Percentiles rank a stretch among this genome's conserved stretches.
These are phyloP conservation scores for Ascochyta pisi DNA, from an alignment of 2,329 filamentous ascomycete genomes.

Conservation along the genomic window DNA sequence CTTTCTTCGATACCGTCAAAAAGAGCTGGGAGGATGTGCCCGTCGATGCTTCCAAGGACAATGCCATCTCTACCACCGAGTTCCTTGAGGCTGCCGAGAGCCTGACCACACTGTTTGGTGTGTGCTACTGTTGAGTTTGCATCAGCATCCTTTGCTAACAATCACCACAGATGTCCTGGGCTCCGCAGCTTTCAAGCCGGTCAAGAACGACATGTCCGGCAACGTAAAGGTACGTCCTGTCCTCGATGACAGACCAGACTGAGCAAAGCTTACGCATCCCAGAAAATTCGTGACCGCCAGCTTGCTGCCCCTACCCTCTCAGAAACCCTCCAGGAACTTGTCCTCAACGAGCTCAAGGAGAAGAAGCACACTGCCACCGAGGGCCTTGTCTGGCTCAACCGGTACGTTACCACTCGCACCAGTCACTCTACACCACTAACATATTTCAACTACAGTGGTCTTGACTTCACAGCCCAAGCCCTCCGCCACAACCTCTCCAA, in stretches of 20 bases:
- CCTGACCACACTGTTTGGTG: constrained; percentile 86
- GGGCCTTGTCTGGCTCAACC: constrained; percentile 87
- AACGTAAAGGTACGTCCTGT: constrained; percentile 79
- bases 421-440: constrained; percentile 4
- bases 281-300: constrained; percentile 91
- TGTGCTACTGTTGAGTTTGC: constrained; percentile 19
- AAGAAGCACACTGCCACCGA: constrained; percentile 90
- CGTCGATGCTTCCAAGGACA: constrained; percentile 73
- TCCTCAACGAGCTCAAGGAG: constrained; percentile 83
- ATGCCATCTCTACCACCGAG: constrained; percentile 80
- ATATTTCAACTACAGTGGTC: constrained; percentile 65
- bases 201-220: constrained; percentile 88
- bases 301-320: constrained; percentile 79
- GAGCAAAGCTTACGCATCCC: not conserved
- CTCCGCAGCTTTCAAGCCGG: constrained; percentile 80
- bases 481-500: constrained; percentile 78
- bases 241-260: no score
- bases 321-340: constrained; percentile 83
- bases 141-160: not conserved
- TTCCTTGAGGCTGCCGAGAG: constrained; percentile 93
- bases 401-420: constrained; percentile 62
- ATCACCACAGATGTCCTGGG: constrained; percentile 63
- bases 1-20: constrained; percentile 86
- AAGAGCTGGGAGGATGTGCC: constrained; percentile 84
- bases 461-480: constrained; percentile 90